A percentile compares a stretch with the other conserved stretches of the same genome.
phyloP scores from a whole-genome alignment of 192 early-diverging fungal species.

The Coemansia aciculifera region DNA sequence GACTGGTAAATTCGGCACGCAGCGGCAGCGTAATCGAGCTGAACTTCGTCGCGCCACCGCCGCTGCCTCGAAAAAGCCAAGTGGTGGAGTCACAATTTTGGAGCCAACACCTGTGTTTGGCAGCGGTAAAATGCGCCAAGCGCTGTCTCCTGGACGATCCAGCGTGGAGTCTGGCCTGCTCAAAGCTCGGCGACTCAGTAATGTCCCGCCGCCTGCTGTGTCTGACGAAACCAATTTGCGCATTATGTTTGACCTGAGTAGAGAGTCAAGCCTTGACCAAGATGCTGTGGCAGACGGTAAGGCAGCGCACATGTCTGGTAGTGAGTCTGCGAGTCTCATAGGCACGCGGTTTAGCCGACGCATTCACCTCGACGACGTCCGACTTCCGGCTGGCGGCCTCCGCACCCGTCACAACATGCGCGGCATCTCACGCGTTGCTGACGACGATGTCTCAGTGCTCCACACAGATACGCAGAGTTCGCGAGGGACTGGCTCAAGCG shows the following conservation, averaged over 20 bases:
- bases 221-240: slow-evolving; percentile 21
- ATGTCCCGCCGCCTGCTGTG: background rate
- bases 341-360: slow-evolving; percentile 24
- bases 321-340: background rate
- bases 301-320: background rate
- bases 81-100: background rate
- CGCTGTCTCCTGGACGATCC: background rate
- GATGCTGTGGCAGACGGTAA: slow-evolving; percentile 2
- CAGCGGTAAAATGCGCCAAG: slow-evolving; percentile 8
- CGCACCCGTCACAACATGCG: slow-evolving; percentile 34
- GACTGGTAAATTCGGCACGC: slow-evolving; percentile 30
- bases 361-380: slow-evolving; percentile 41
- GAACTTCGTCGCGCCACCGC: background rate
- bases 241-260: slow-evolving; percentile 38
- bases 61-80: background rate
- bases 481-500: background rate
- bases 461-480: background rate
- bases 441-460: background rate
- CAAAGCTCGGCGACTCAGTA: slow-evolving; percentile 12
- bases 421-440: background rate
- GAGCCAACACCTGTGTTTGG: slow-evolving; percentile 1
- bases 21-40: slow-evolving; percentile 10
- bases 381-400: slow-evolving; percentile 34
- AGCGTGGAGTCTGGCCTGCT: slow-evolving; percentile 12
- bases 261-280: slow-evolving; percentile 36